phyloP scores from a whole-genome alignment of 768 basidiomycete genomes.

The Pleurotus djamor region DNA sequence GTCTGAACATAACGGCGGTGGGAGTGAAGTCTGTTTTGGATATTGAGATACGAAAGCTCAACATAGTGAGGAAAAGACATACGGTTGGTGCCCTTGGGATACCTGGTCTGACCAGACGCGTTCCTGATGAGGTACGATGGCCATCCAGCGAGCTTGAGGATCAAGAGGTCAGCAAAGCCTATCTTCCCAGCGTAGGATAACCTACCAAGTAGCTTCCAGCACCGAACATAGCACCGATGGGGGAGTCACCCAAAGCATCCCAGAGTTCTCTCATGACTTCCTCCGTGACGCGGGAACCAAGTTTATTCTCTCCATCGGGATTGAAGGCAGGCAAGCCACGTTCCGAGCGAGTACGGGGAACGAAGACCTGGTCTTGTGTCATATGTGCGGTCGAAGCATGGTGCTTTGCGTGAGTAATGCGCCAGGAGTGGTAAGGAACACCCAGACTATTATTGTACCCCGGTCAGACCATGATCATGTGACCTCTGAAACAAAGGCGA shows the following conservation, averaged over 20 bases:
- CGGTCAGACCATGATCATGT: neutral
- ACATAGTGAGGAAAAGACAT: slow-evolving; percentile 22
- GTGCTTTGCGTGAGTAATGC: slow-evolving; percentile 92
- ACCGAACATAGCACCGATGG: slow-evolving; percentile 61
- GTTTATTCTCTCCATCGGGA: slow-evolving; percentile 60
- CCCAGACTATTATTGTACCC: slow-evolving; percentile 55
- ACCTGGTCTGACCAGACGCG: slow-evolving; percentile 81
- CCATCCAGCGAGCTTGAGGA: slow-evolving; percentile 73
- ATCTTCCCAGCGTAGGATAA: slow-evolving; percentile 4
- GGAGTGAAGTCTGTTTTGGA: slow-evolving; percentile 67
- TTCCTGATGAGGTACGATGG: slow-evolving; percentile 80
- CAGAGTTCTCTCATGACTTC: slow-evolving; percentile 71
- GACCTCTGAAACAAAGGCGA: slow-evolving; percentile 8
- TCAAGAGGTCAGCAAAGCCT: neutral
- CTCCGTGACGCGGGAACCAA: slow-evolving; percentile 62
- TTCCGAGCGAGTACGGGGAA: slow-evolving; percentile 84
- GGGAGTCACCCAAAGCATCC: slow-evolving; percentile 92
- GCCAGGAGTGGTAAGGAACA: slow-evolving; percentile 97
- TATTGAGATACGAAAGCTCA: neutral
- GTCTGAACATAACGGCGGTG: slow-evolving; percentile 74
- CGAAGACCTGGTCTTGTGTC: slow-evolving; percentile 95
- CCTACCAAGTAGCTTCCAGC: slow-evolving; percentile 61
- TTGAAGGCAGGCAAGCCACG: slow-evolving; percentile 65
- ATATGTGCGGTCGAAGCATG: slow-evolving; percentile 94
- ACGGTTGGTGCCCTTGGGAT: slow-evolving; percentile 82